Evolutionary conservation across 2,329 filamentous ascomycete genomes (phyloP), one percentile per base, ranked within the genome.

Genomic region (Monosporascus sp.): DNA sequence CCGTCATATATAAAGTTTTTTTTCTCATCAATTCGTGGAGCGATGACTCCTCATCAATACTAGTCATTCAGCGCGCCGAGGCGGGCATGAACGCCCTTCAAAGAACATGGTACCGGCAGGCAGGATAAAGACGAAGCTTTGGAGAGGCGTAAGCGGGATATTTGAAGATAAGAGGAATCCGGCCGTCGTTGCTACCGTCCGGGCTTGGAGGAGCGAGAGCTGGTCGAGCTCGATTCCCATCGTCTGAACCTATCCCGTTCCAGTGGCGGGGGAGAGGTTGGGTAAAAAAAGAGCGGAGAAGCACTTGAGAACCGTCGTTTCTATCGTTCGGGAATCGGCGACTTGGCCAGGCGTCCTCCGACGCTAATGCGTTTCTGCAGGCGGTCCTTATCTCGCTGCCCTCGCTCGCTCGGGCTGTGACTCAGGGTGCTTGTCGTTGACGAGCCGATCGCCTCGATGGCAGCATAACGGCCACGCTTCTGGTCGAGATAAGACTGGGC

Each of bases 401-500:
- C 67, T 59, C 74, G 77, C 50, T 84, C 81, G 50, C 68, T 71
- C 49, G 66, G 52, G 49, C 60, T 68, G 8, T 71, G 63, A 54
- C 70, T 72, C 50, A 71, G 58, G 48, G 65, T 72, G 26, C 62
- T 64, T 17, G 88, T 84, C 38, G 91, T 71, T 1, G 86, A 81
- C 7, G 64, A 62, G 22, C 68, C 65, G 11, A 62, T 67, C 63
- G 61, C 66, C 65, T 70, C 61, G 60, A 76, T 66, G 63, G 70
- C 72, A 55, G 72, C 68, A 59, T 72, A 69, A 58, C 79, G 74
- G 52, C 78, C 73, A 55, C 80, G 75, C 69, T 86, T 96, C 72
- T 91, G 85, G 60, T 96, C 91, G 48, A 97, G 77, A 64, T 97
- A 99, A 37, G 88, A 71, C 65, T 89, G 86, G 2, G 94, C 93